Conservation (phyloP, 305 asterid genomes). For the Striga hermonthica region DNA sequence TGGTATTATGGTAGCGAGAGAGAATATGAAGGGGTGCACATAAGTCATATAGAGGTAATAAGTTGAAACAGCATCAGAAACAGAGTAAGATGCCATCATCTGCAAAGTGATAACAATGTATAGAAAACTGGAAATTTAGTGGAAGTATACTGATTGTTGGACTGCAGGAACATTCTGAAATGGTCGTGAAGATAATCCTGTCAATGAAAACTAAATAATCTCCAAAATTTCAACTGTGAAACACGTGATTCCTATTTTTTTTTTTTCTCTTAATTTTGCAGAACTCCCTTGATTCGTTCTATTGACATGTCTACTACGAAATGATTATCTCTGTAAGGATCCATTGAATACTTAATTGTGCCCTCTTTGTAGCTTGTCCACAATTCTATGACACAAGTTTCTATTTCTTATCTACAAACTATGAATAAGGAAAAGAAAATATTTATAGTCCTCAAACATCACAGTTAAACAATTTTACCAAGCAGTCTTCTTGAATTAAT, state of each 20-base stretch:
- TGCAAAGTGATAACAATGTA: constrained; percentile 46
- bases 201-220: too few species aligned
- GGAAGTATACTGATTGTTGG: constrained; percentile 3
- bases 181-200: background rate
- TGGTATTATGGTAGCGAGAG: constrained; percentile 96
- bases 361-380: too few species aligned
- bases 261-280: too few species aligned
- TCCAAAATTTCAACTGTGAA: too few species aligned
- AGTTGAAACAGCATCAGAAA: constrained; percentile 98
- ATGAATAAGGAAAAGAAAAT: background rate
- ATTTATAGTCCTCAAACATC: background rate
- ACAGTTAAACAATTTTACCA: background rate
- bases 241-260: too few species aligned
- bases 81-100: constrained; percentile 99
- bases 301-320: too few species aligned
- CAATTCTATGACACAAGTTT: background rate
- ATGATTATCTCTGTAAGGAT: too few species aligned
- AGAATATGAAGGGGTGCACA: constrained; percentile 97
- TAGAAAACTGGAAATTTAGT: constrained; percentile 18
- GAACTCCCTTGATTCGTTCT: too few species aligned
- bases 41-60: constrained; percentile 97
- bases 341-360: too few species aligned
- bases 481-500: background rate
- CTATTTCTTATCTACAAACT: background rate
- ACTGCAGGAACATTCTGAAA: constrained; percentile 21